Base-by-base conservation (phyloP, 495 filamentous ascomycete species). In the Penicillium paxilli region DNA sequence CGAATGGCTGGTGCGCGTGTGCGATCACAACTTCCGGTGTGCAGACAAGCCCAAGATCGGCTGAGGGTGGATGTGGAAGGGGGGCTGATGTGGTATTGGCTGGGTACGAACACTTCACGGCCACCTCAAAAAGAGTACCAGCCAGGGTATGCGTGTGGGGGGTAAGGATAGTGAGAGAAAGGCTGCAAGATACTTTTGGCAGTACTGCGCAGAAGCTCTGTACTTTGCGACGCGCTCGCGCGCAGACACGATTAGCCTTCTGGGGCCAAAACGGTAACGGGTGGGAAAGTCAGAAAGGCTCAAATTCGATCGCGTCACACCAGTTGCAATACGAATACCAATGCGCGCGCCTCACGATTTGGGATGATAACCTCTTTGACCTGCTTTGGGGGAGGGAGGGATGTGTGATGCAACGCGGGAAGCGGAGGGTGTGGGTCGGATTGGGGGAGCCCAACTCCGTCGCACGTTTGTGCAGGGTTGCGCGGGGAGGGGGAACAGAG, bases 51-150 rank as follows among this genome's bases (percentile, higher is more conserved):
- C 63, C 58, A 53, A 63, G 61, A 60, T 58, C 52, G 40, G 40
- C 40, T 42, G 40, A 16, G 37, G 17, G 37, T 12, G 40, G 21
- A 23, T 42, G 17, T 12, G 16, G 35, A 38, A 19, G 57, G 47
- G 38, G 52, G 54, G 52, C 32, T 51, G 49, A 42, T 42, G 40
- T 42, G 51, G 56, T 54, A 59, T 61, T 68, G 66, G 66, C 70
- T 75, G 71, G 72, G 68, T 71, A 75, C 73, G 67, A 74, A 70
- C 70, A 66, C 69, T 73, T 76, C 69, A 72, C 71, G 66, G 58
- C 57, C 69, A 69, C 72, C 72, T 73, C 62, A 69, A 59, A n/a
- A n/a, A n/a, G 54, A 54, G 35, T 44, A 59, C 68, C 61, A 66
- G 59, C 63, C 60, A 59, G 68, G 68, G 69, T 14, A 4, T 14